Evolutionary conservation across 768 basidiomycete genomes (phyloP).

Genomic region (Leccinum subgranulosum): DNA sequence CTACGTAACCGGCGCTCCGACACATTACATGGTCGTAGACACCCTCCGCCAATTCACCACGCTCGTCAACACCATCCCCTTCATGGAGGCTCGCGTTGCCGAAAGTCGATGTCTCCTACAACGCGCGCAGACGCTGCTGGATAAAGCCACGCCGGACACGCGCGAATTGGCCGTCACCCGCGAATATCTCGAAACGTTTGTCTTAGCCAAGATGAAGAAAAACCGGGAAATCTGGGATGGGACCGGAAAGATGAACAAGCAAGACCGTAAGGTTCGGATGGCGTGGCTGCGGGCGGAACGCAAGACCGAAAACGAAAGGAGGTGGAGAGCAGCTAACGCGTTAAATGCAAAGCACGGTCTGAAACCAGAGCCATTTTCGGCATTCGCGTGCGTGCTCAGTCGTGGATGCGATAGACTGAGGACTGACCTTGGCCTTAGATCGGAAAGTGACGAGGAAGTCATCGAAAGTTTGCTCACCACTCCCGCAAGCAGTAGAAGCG

Average conservation of each 20-base stretch:
- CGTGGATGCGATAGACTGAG: neutral
- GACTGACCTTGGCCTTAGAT: constrained; percentile 11
- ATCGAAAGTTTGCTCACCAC: constrained; percentile 26
- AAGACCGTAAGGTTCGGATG: constrained; percentile 21
- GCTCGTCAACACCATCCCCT: constrained; percentile 20
- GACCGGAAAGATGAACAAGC: constrained; percentile 24
- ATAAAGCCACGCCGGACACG: constrained; percentile 13
- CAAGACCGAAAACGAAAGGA: constrained; percentile 14
- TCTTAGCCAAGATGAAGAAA: constrained; percentile 30
- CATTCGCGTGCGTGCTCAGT: constrained; percentile 19
- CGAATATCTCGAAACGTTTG: constrained; percentile 23
- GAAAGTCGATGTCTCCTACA: constrained; percentile 19
- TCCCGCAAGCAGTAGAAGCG: constrained; percentile 16
- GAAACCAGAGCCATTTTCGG: constrained; percentile 18
- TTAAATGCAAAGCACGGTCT: constrained; percentile 5
- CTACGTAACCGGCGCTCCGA: constrained; percentile 16
- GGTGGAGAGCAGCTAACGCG: constrained; percentile 19
- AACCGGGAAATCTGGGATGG: constrained; percentile 32
- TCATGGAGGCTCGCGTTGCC: constrained; percentile 18
- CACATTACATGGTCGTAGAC: constrained; percentile 25
- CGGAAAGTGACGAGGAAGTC: constrained; percentile 23
- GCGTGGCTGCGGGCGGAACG: constrained; percentile 24
- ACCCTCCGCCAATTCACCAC: constrained; percentile 26
- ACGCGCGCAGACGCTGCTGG: constrained; percentile 14
- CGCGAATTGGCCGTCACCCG: constrained; percentile 22